phyloP scores from a whole-genome alignment of 768 basidiomycete species.

The Hygrocybe coccinea region DNA sequence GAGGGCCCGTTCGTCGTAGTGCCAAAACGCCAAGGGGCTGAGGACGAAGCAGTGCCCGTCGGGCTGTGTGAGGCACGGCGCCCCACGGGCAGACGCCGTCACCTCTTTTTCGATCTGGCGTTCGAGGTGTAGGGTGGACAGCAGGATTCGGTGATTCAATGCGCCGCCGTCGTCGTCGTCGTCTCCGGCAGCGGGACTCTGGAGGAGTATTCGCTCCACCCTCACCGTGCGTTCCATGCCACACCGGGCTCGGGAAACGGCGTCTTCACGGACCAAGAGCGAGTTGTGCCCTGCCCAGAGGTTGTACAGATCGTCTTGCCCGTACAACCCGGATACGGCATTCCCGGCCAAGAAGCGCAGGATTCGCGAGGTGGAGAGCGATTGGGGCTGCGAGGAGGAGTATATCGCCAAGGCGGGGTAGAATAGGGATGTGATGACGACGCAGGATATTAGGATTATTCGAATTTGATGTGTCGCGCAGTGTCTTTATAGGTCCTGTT shows the following conservation, averaged over 20 bases:
- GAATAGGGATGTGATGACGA: constrained; percentile 85
- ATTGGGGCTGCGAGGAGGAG: constrained; percentile 66
- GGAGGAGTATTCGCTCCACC: constrained; percentile 71
- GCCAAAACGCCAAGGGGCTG: constrained; percentile 75
- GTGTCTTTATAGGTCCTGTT: no score
- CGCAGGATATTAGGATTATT: constrained; percentile 79
- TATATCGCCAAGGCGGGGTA: constrained; percentile 88
- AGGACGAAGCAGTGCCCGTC: constrained; percentile 61
- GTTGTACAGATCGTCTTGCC: constrained; percentile 61
- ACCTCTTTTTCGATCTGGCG: constrained; percentile 44
- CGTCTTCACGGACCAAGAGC: constrained; percentile 63
- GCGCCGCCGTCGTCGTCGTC: constrained; percentile 47
- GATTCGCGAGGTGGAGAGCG: constrained; percentile 41
- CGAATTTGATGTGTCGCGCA: constrained; percentile 89
- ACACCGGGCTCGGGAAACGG: constrained; percentile 67
- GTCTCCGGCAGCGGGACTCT: constrained; percentile 45
- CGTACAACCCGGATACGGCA: constrained; percentile 47
- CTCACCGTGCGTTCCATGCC: constrained; percentile 64
- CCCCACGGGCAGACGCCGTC: constrained; percentile 28
- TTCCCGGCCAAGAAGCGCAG: constrained; percentile 55
- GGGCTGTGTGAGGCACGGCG: constrained; percentile 51
- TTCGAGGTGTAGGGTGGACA: constrained; percentile 63
- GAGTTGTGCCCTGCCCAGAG: constrained; percentile 65
- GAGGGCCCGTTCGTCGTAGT: constrained; percentile 52
- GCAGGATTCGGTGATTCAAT: constrained; percentile 57